These are phyloP conservation scores for Suhomyces choctaworum DNA, from an alignment of 1,139 yeast genomes.

Conservation along the genomic window DNA sequence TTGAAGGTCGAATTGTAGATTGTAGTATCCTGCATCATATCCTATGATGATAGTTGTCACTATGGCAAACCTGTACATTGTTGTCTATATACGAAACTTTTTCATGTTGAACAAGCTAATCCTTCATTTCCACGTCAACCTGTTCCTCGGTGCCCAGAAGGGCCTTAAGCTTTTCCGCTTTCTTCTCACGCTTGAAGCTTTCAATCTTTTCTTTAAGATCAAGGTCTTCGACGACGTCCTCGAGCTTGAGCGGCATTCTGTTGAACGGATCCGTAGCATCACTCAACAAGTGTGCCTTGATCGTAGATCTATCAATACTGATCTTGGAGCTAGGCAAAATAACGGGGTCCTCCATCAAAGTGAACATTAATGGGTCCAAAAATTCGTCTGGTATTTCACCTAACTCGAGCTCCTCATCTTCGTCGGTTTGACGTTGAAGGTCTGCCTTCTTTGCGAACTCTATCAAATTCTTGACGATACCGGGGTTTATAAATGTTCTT, in stretches of 20 bases:
- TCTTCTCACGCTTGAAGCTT: conserved; percentile 52
- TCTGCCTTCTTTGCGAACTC: conserved; percentile 68
- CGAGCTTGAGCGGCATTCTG: conserved; percentile 84
- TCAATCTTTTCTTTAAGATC: conserved; percentile 65
- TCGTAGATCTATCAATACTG: conserved; percentile 84
- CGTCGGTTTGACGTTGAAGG: conserved; percentile 58
- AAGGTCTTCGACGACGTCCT: conserved; percentile 77
- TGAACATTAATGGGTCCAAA: conserved; percentile 93
- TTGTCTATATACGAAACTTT: not conserved
- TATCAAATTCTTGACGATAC: conserved; percentile 51
- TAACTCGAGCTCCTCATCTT: conserved; percentile 79
- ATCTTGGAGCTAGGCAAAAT: conserved; percentile 82
- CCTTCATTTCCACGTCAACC: conserved; percentile 23
- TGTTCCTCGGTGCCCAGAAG: not conserved
- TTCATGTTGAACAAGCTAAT: not conserved
- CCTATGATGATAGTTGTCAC: too few species aligned
- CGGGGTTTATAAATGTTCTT: conserved; percentile 52
- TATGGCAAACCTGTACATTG: too few species aligned
- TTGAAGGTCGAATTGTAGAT: too few species aligned
- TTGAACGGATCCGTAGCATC: conserved; percentile 98
- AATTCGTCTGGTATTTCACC: conserved; percentile 97
- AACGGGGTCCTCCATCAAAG: conserved; percentile 95
- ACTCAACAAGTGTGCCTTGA: conserved; percentile 88
- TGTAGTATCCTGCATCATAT: too few species aligned
- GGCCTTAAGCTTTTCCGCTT: conserved; percentile 17